Evolutionary conservation across 441 rosid genomes (phyloP).

Genomic region (Rhodomyrtus psidioides): DNA sequence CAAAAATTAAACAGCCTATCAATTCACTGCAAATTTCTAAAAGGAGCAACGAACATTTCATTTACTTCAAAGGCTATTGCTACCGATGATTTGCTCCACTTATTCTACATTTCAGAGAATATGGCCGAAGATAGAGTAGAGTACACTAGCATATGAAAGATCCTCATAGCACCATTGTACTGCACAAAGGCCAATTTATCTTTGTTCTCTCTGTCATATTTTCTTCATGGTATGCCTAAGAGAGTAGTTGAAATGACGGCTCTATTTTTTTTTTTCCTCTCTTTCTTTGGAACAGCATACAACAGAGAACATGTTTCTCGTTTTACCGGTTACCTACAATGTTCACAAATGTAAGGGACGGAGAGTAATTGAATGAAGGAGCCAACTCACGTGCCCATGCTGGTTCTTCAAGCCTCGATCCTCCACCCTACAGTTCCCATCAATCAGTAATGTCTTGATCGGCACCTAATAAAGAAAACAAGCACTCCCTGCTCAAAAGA

Average conservation of each 20-base stretch:
- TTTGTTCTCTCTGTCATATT: background rate
- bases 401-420: slow-evolving; percentile 99
- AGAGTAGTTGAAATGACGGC: background rate
- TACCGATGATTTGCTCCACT: background rate
- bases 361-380: background rate
- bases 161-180: background rate
- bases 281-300: background rate
- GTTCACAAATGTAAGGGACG: background rate
- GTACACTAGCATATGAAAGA: background rate
- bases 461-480: slow-evolving; percentile 52
- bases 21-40: background rate
- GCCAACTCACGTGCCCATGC: slow-evolving; percentile 75
- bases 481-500: background rate
- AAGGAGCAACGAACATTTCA: background rate
- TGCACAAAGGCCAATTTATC: background rate
- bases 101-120: background rate
- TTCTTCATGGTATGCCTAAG: background rate
- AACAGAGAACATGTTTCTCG: background rate
- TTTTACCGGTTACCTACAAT: background rate
- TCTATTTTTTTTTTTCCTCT: background rate
- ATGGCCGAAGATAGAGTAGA: background rate
- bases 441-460: slow-evolving; percentile 87
- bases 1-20: background rate
- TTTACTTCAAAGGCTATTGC: background rate
- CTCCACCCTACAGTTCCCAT: slow-evolving; percentile 98